Percentiles rank a stretch among this genome's conserved stretches.
Conservation (phyloP, 179 eudicot genomes). For the Beta corolliflora region DNA sequence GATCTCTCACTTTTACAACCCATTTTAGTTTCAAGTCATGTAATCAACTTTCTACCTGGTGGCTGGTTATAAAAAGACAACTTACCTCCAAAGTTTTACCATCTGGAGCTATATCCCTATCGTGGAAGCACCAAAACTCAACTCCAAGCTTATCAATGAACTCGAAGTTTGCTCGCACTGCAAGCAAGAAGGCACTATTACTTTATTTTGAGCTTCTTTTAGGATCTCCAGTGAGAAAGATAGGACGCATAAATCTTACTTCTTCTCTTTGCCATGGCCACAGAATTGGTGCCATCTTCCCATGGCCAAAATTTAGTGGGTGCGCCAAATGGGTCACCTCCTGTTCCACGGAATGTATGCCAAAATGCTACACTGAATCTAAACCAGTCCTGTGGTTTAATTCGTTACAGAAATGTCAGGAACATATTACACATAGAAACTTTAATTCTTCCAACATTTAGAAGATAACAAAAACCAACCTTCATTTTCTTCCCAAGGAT, state of each 20-base stretch:
- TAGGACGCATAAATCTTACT: conserved; percentile 49
- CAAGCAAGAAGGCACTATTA: conserved; percentile 20
- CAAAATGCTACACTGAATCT: conserved; percentile 98
- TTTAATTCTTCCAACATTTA: background rate
- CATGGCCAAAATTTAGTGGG: conserved; percentile 96
- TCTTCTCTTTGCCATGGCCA: conserved; percentile 96
- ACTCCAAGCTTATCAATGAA: conserved; percentile 93
- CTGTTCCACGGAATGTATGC: conserved; percentile 99
- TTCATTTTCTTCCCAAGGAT: conserved; percentile 96
- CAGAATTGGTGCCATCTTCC: conserved; percentile 98
- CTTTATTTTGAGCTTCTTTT: background rate
- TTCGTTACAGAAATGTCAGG: background rate
- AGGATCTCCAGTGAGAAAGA: conserved; percentile 5
- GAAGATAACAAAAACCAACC: conserved; percentile 43
- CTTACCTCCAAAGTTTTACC: conserved; percentile 78
- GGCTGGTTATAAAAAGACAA: background rate
- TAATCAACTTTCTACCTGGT: background rate
- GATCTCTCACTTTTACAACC: background rate
- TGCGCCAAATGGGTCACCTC: conserved; percentile 95
- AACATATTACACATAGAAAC: background rate
- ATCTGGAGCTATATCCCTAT: conserved; percentile 97
- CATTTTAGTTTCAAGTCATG: background rate
- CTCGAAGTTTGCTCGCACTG: conserved; percentile 99
- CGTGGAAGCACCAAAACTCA: conserved; percentile 97
- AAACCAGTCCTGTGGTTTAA: conserved; percentile 74